A percentile compares a stretch with the other conserved stretches of the same genome.
Conservation (phyloP, 805 yeast species). For the Sungouiozyma ichnusensis region DNA sequence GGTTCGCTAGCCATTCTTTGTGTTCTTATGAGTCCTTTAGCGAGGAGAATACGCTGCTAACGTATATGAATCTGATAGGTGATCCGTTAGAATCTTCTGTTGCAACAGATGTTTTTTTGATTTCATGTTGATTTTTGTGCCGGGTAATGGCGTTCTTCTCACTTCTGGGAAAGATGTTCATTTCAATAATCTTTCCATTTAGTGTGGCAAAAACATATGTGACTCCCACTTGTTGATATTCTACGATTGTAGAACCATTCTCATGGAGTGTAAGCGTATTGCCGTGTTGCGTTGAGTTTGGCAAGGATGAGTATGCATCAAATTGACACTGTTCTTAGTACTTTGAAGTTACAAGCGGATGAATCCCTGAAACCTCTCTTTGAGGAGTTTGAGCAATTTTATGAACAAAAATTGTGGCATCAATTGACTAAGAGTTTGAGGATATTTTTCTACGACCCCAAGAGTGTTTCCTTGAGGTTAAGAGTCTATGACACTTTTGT, state of each 20-base stretch:
- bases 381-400: constrained; percentile 57
- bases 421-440: constrained; percentile 67
- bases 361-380: constrained; percentile 47
- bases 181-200: too few relatives aligned
- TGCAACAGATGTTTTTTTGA: too few relatives aligned
- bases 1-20: constrained; percentile 19
- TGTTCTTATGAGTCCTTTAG: not conserved
- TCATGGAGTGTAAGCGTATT: too few relatives aligned
- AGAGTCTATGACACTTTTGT: constrained; percentile 66
- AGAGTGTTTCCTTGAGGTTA: constrained; percentile 45
- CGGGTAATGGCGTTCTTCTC: not conserved
- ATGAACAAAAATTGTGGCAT: constrained; percentile 90
- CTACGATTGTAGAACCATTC: too few relatives aligned
- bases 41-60: too few relatives aligned
- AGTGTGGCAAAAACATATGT: not conserved
- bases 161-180: too few relatives aligned
- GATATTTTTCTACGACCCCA: constrained; percentile 48
- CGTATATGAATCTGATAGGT: too few relatives aligned
- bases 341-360: constrained; percentile 57
- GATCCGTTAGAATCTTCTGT: too few relatives aligned
- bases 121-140: too few relatives aligned
- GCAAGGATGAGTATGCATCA: constrained; percentile 9
- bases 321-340: constrained; percentile 24
- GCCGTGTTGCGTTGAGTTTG: too few relatives aligned
- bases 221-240: too few relatives aligned